Evolutionary conservation across 768 basidiomycete genomes (phyloP).

Genomic region (Galerina sulciceps): DNA sequence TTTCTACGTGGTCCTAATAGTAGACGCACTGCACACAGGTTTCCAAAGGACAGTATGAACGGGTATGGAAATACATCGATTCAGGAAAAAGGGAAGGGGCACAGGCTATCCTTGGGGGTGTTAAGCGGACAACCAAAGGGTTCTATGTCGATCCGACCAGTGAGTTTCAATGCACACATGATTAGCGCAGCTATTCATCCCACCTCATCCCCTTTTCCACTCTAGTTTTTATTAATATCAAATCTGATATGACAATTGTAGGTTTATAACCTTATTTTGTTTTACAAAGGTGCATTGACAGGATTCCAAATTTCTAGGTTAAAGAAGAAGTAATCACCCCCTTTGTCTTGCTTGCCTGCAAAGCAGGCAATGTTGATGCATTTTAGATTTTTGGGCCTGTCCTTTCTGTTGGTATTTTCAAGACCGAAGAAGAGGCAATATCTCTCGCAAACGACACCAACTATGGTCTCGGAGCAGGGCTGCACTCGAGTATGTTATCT

Average conservation of each 20-base stretch:
- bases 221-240: slow-evolving; percentile 83
- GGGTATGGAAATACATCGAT: slow-evolving; percentile 88
- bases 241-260: slow-evolving; percentile 84
- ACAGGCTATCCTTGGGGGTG: slow-evolving; percentile 76
- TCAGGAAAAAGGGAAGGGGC: slow-evolving; percentile 86
- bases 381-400: slow-evolving; percentile 94
- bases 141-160: slow-evolving; percentile 91
- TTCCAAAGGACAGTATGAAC: slow-evolving; percentile 84
- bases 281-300: not conserved
- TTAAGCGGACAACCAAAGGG: slow-evolving; percentile 75
- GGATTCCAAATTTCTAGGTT: slow-evolving; percentile 41
- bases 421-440: slow-evolving; percentile 87
- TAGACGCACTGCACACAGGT: slow-evolving; percentile 48
- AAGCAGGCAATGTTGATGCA: slow-evolving; percentile 10
- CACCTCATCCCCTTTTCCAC: slow-evolving; percentile 1
- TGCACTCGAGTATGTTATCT: slow-evolving; percentile 75
- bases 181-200: not conserved
- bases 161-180: slow-evolving; percentile 37
- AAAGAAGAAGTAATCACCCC: slow-evolving; percentile 63
- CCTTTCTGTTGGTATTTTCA: slow-evolving; percentile 80
- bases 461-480: slow-evolving; percentile 91
- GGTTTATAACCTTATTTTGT: slow-evolving; percentile 2
- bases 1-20: not conserved
- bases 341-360: not conserved
- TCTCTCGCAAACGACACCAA: slow-evolving; percentile 83